phyloP scores from a whole-genome alignment of 139 green algal genomes.

The Protoeuglena noctilucae region DNA sequence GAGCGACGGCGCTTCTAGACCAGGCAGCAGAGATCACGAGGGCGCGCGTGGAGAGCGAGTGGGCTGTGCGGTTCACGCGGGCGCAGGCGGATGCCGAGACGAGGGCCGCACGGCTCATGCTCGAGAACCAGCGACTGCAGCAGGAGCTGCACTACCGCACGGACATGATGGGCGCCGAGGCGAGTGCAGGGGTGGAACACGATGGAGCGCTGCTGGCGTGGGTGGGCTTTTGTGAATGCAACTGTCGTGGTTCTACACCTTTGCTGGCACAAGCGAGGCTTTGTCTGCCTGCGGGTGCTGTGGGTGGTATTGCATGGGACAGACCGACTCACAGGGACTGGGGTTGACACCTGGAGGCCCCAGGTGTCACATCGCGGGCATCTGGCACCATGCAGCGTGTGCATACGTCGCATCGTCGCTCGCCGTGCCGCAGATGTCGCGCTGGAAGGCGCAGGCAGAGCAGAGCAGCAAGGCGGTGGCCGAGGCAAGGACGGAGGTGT shows the following conservation, averaged over 20 bases:
- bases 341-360: too few relatives aligned
- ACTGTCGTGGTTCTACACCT: too few relatives aligned
- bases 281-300: too few relatives aligned
- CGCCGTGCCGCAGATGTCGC: conserved; percentile 34
- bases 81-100: not conserved
- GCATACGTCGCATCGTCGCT: too few relatives aligned
- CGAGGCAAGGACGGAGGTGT: conserved; percentile 52
- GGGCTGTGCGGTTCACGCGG: not conserved
- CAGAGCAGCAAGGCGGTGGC: conserved; percentile 33
- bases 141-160: not conserved
- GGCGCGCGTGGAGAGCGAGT: not conserved
- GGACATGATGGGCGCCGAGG: not conserved
- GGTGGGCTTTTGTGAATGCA: too few relatives aligned
- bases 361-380: too few relatives aligned
- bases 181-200: too few relatives aligned
- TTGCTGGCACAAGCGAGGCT: too few relatives aligned
- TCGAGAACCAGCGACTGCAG: not conserved
- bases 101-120: not conserved
- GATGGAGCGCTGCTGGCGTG: too few relatives aligned
- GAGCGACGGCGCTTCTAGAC: not conserved
- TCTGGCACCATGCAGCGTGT: too few relatives aligned
- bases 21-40: not conserved
- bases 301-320: too few relatives aligned
- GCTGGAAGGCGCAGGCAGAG: conserved; percentile 45
- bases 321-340: too few relatives aligned